A percentile compares a stretch with the other conserved stretches of the same genome.
Evolutionary conservation across 306 rosid genomes (phyloP).

Genomic region (Ormosia semicastrata): DNA sequence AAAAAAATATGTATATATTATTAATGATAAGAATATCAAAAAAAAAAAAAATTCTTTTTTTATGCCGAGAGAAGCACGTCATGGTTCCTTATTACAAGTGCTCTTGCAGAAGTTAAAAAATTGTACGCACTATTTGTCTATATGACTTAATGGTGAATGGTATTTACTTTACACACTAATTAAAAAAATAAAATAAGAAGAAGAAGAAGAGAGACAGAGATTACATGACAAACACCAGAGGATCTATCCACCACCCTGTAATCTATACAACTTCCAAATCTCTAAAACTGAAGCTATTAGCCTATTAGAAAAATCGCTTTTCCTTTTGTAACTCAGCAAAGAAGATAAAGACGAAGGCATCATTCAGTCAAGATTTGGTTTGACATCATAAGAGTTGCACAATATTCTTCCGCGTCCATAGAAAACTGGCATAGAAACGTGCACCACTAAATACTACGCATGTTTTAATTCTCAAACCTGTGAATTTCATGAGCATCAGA

Average conservation of each 20-base stretch:
- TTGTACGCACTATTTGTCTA: not conserved
- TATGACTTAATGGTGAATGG: not conserved
- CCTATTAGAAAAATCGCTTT: conserved; percentile 6
- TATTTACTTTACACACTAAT: conserved; percentile 24
- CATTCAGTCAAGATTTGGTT: not conserved
- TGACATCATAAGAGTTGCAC: conserved; percentile 15
- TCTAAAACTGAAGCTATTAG: conserved; percentile 19
- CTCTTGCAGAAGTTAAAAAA: not conserved
- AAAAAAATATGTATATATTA: too few species aligned
- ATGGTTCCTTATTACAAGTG: too few species aligned
- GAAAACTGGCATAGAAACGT: conserved; percentile 33
- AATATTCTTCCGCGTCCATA: conserved; percentile 1
- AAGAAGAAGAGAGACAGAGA: not conserved
- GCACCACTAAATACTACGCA: conserved; percentile 23
- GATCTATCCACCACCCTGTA: conserved; percentile 14
- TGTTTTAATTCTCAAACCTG: conserved; percentile 54
- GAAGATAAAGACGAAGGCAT: not conserved
- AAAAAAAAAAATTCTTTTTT: too few species aligned
- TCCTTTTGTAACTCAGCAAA: not conserved
- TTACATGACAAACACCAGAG: not conserved
- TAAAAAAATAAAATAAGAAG: not conserved
- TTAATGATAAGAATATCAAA: too few species aligned
- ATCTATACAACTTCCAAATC: conserved; percentile 28
- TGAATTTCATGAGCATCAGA: not conserved
- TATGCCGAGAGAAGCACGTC: too few species aligned